These are phyloP conservation scores for Botrytis tulipae DNA, from an alignment of 2,329 filamentous ascomycete species.

Conservation along the genomic window DNA sequence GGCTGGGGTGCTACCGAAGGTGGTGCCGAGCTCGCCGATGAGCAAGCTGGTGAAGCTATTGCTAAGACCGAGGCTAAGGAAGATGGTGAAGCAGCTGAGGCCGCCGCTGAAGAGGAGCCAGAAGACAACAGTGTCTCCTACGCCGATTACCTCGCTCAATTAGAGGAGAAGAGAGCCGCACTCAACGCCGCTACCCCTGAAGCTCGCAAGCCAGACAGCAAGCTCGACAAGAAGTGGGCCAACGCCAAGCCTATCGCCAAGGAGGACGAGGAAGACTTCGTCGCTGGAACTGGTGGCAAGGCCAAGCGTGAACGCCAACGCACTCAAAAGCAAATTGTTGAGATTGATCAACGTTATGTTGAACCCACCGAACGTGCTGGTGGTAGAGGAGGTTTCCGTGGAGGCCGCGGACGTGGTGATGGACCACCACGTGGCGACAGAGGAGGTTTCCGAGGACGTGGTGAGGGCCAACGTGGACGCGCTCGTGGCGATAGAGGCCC, in stretches of 20 bases:
- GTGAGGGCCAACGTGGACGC: constrained; percentile 50
- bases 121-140: constrained; percentile 87
- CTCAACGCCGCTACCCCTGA: constrained; percentile 64
- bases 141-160: constrained; percentile 79
- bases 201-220: constrained; percentile 84
- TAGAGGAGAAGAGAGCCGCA: constrained; percentile 72
- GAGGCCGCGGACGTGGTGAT: constrained; percentile 51
- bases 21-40: constrained; percentile 81
- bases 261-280: constrained; percentile 70
- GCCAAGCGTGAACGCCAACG: constrained; percentile 80
- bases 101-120: constrained; percentile 46
- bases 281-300: constrained; percentile 73
- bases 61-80: constrained; percentile 83
- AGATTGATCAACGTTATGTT: constrained; percentile 82
- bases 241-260: constrained; percentile 71
- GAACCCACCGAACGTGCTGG: constrained; percentile 62
- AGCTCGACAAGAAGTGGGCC: constrained; percentile 90
- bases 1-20: constrained; percentile 86
- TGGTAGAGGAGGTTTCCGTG: constrained; percentile 54
- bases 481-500: constrained; percentile 47
- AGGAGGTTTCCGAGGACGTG: constrained; percentile 44
- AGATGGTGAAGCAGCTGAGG: constrained; percentile 45
- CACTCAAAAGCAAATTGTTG: constrained; percentile 86
- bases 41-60: constrained; percentile 86
- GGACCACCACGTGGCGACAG: constrained; percentile 48